These are phyloP conservation scores for Aspergillus mulundensis DNA, from an alignment of 495 filamentous ascomycete genomes.

Conservation along the genomic window DNA sequence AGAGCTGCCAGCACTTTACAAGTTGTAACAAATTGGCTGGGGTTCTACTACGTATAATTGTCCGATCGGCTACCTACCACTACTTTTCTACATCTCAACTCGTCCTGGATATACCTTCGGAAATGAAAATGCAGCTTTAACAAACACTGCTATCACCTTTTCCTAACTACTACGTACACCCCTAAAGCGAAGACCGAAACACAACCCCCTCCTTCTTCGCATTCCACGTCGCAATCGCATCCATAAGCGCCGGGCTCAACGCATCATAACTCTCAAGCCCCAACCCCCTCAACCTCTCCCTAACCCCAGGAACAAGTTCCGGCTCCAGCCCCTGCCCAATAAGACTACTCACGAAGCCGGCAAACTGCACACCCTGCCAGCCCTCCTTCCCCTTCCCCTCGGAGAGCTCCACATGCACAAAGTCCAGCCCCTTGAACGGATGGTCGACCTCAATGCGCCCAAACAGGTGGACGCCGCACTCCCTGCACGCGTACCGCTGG, in stretches of 20 bases:
- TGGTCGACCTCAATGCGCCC: slow-evolving; percentile 59
- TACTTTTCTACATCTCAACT: no score
- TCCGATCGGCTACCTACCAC: no score
- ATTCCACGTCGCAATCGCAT: slow-evolving; percentile 52
- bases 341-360: slow-evolving; percentile 54
- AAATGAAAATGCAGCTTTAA: no score
- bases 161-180: background rate
- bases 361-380: slow-evolving; percentile 63
- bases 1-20: no score
- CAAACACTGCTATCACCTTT: no score
- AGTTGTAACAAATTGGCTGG: no score
- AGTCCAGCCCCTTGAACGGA: slow-evolving; percentile 58
- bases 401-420: slow-evolving; percentile 57
- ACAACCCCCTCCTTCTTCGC: slow-evolving; percentile 38
- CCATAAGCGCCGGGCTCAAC: slow-evolving; percentile 54
- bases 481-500: slow-evolving; percentile 51
- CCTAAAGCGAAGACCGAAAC: slow-evolving; percentile 1
- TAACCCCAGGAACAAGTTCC: slow-evolving; percentile 45
- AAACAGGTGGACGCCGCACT: background rate
- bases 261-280: slow-evolving; percentile 56
- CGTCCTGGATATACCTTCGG: no score
- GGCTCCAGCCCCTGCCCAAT: slow-evolving; percentile 60
- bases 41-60: no score
- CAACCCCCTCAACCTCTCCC: slow-evolving; percentile 40
- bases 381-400: slow-evolving; percentile 35